phyloP scores from a whole-genome alignment of 2,329 filamentous ascomycete genomes.

The Penicillium sp. region DNA sequence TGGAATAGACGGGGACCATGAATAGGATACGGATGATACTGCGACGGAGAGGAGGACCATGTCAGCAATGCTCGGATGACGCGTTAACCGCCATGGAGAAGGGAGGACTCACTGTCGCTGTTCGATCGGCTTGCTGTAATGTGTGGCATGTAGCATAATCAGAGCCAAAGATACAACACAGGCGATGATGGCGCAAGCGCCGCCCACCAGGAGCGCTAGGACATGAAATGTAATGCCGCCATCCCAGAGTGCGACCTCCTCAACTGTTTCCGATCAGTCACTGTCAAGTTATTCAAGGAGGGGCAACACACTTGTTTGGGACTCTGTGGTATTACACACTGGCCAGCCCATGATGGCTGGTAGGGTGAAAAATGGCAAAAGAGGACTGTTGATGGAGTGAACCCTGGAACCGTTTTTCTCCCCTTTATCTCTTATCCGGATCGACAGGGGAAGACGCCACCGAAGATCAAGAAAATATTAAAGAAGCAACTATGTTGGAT shows the following conservation, averaged over 20 bases:
- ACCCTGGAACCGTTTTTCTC: constrained; percentile 5
- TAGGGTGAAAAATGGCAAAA: constrained; percentile 4
- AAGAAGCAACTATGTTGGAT: background rate
- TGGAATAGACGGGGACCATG: constrained; percentile 78
- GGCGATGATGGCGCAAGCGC: constrained; percentile 54
- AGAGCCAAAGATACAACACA: constrained; percentile 54
- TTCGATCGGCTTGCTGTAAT: constrained; percentile 60
- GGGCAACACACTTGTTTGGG: constrained; percentile 42
- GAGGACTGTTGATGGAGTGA: constrained; percentile 10
- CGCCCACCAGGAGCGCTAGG: constrained; percentile 55
- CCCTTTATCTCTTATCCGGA: constrained; percentile 26
- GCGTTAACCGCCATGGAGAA: constrained; percentile 52
- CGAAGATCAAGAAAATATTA: background rate
- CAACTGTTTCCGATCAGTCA: constrained; percentile 34
- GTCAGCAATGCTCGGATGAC: constrained; percentile 43
- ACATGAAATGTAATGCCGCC: constrained; percentile 56
- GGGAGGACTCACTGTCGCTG: constrained; percentile 65
- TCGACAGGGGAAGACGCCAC: constrained; percentile 18
- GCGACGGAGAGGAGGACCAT: constrained; percentile 41
- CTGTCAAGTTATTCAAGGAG: constrained; percentile 1
- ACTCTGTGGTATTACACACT: constrained; percentile 53
- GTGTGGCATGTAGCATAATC: constrained; percentile 58
- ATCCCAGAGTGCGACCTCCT: constrained; percentile 54
- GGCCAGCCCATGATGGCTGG: constrained; percentile 44
- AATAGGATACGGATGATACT: constrained; percentile 83